phyloP scores from a whole-genome alignment of 169 alveolate genomes.

The Cryptosporidium canis region DNA sequence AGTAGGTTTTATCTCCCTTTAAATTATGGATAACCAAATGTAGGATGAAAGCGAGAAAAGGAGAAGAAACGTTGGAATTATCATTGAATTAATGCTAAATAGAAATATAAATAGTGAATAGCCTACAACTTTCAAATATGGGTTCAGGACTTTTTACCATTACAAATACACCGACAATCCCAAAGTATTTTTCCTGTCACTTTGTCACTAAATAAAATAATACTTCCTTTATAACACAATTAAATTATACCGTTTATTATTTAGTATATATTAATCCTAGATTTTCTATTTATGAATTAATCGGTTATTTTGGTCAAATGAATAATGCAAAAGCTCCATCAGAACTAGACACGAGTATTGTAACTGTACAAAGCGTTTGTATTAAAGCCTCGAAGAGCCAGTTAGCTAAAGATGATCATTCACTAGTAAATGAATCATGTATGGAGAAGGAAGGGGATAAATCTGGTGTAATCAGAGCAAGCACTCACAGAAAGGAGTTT shows the following conservation, averaged over 20 bases:
- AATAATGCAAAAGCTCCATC: background rate
- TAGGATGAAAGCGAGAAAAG: conserved; percentile 49
- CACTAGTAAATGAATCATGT: background rate
- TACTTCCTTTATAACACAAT: background rate
- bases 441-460: background rate
- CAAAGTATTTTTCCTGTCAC: conserved; percentile 5
- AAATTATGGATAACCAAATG: background rate
- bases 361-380: background rate
- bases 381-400: background rate
- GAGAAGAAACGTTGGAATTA: conserved; percentile 38
- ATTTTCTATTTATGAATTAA: background rate
- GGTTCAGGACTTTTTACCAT: conserved; percentile 28
- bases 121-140: background rate
- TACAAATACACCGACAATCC: background rate
- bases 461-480: background rate
- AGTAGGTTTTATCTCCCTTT: background rate
- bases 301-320: background rate
- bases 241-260: background rate
- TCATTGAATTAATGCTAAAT: background rate
- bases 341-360: background rate
- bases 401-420: background rate
- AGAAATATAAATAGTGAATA: background rate
- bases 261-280: conserved; percentile 6
- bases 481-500: background rate
- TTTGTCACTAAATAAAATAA: conserved; percentile 11